Base-by-base conservation (phyloP, 1,284 basidiomycete species). In the Fomitiporia mediterranea region DNA sequence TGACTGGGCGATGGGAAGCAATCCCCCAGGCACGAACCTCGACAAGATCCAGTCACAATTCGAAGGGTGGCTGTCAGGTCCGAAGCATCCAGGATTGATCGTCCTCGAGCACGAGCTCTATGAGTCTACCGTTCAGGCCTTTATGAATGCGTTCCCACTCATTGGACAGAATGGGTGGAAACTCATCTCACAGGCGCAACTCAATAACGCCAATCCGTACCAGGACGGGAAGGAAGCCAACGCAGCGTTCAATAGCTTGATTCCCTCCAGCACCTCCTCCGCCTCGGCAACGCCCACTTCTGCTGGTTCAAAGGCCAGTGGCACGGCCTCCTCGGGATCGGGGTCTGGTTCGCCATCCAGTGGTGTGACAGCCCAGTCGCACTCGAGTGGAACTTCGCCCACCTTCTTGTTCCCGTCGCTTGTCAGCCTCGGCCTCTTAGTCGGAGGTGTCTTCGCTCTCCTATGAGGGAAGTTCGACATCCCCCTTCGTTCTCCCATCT, bases 61-160 rank as follows among this genome's bases (percentile, higher is more conserved):
- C 70, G 69, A 73, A 21, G 62, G 71, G 54, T 89, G 84, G 81
- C 69, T 86, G 37, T 70, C 76, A 39, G 80, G 83, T 43, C 73
- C 85, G 48, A 89, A 91, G 67, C 70, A 68, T 8, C 84, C 86
- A 7, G 92, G 92, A 34, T 77, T 94, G 17, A 78, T 94, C 62
- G 77, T 91, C 58, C 78, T 95, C 60, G 88, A 94, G 70, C 93
- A 96, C 70, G 93, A 94, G 69, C 71, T 87, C n/a, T 79, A 75
- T 17, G 71, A 80, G 46, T 65, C 74, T 57, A 76, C 86, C 21
- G 82, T 92, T 38, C 67, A 76, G 46, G 80, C 81, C 5, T 95
- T 93, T 72, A 85, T 89, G 11, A 70, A 75, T 51, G 77, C 81
- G 11, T 94, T 79, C 68, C 82, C 86, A 2, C 59, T 80, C 42